Conservation (phyloP, 148 eudicot species). For the Nyssa sinensis region DNA sequence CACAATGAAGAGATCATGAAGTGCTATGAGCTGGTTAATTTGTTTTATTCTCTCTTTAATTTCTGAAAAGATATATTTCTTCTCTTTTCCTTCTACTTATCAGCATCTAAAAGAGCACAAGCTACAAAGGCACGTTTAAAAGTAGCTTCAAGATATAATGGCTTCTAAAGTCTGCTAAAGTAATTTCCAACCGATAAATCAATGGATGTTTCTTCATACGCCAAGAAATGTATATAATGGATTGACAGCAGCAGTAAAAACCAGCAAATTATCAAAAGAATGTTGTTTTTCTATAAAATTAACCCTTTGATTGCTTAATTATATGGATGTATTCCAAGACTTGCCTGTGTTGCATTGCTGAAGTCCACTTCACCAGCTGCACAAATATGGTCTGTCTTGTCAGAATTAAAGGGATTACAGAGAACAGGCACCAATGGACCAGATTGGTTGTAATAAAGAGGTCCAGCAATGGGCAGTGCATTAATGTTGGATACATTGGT, state of each 20-base stretch:
- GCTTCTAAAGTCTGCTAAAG: no score
- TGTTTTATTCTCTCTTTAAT: neutral
- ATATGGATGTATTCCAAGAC: neutral
- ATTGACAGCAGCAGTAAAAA: neutral
- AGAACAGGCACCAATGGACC: conserved; percentile 75
- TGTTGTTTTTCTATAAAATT: neutral
- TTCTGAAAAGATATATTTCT: neutral
- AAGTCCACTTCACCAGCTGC: conserved; percentile 63
- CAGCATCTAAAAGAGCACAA: neutral
- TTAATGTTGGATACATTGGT: conserved; percentile 49
- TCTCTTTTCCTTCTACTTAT: neutral
- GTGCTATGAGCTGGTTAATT: no score
- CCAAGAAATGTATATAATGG: no score
- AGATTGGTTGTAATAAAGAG: conserved; percentile 65
- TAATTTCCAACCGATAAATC: no score
- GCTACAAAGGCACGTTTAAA: neutral
- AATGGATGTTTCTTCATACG: no score
- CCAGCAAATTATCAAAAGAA: neutral
- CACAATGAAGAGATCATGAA: neutral
- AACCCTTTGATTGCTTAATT: neutral
- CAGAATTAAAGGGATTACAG: conserved; percentile 70
- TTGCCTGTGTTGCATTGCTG: conserved; percentile 61
- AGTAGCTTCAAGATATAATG: no score
- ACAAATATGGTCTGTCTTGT: conserved; percentile 60
- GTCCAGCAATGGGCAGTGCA: conserved; percentile 28